These are phyloP conservation scores for Petrea volubilis DNA, from an alignment of 257 asterid genomes.

Conservation along the genomic window DNA sequence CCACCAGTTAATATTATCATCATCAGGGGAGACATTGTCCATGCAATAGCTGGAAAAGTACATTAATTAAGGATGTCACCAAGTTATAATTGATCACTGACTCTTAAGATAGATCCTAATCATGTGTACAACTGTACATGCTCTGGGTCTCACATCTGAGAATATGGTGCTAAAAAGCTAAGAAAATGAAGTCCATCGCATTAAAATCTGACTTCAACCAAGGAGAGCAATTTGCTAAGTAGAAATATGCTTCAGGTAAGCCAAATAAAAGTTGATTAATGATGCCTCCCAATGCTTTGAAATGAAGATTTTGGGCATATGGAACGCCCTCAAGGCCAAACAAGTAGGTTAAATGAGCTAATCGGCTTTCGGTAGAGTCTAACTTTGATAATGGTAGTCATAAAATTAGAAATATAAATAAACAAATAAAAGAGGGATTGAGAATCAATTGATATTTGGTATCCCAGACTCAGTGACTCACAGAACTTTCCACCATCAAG, in stretches of 20 bases:
- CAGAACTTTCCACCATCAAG: background rate
- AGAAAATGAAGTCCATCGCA: background rate
- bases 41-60: conserved; percentile 26
- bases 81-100: background rate
- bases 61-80: background rate
- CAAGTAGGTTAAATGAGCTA: background rate
- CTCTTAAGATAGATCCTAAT: background rate
- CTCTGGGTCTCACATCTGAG: background rate
- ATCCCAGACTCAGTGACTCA: background rate
- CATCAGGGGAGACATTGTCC: conserved; percentile 15
- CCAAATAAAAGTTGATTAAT: background rate
- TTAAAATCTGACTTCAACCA: background rate
- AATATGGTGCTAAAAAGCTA: background rate
- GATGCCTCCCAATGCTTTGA: background rate
- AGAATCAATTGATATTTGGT: background rate
- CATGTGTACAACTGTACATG: background rate
- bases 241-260: background rate
- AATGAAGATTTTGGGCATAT: background rate
- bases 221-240: background rate
- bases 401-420: no score
- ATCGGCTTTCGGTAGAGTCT: no score
- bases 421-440: background rate
- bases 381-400: no score
- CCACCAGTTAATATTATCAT: conserved; percentile 25
- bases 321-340: background rate